Base-by-base conservation (phyloP, 2,329 filamentous ascomycete genomes). In the Claviceps humidiphila region DNA sequence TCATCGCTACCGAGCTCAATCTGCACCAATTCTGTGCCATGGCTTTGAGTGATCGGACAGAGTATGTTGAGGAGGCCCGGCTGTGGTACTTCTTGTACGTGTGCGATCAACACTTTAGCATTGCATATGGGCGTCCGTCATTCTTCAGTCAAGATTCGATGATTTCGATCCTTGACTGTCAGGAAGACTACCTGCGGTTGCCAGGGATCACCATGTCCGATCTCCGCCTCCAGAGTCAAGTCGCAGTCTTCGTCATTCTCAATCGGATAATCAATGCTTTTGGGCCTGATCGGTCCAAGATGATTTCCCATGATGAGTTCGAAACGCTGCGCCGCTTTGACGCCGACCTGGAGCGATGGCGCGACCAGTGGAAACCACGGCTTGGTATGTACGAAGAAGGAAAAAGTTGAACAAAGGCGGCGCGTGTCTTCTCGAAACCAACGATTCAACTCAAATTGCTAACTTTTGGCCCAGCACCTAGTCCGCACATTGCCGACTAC, bases 41-140 rank as follows among this genome's bases (percentile, higher is more conserved):
- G 57, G 68, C 75, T 44, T 66, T 74, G 1, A 57, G 57, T 6
- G 68, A 69, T 20, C 71, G 71, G 0, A 63, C 57, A 4, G 70
- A 76, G 55, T 70, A 77, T 51, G 72, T 75, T 58, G 74, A 81
- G 54, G 71, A 74, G 26, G 74, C 80, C 4, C 70, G 80, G 43
- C 66, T 84, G 6, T 84, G 79, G 78, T 84, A 82, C 61, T 61
- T 81, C 38, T 64, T 82, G 0, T 84, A 83, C 58, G 78, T 82
- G 1, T 83, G 80, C 58, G 81, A 84, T 58, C 80, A 82, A 55
- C 81, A 84, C 61, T 77, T 83, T 30, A 81, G 77, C 50, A 82
- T 84, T 49, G 74, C 81, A 0, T 83, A 84, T 50, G 64, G 64
- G 1, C 68, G 80, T 16, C 78, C 80, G 4, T 77, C 79, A 0